Percentiles rank a stretch among this genome's conserved stretches.
phyloP scores from a whole-genome alignment of 1,284 basidiomycete species.

The Ceratorhiza oryzae-sativae region DNA sequence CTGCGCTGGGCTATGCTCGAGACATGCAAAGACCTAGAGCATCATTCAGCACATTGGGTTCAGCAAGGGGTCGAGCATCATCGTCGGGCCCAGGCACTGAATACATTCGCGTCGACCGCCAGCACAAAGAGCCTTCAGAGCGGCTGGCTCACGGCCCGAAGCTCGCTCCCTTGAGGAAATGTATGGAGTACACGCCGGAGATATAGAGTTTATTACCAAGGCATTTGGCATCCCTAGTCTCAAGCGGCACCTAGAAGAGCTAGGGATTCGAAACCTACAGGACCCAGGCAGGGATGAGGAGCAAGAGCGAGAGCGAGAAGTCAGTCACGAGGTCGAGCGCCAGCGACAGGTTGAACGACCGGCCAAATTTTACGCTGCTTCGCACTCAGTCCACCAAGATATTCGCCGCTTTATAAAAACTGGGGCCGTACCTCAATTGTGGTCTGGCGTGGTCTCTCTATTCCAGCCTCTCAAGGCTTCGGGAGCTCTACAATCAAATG shows the following conservation, averaged over 20 bases:
- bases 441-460: background rate
- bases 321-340: slow-evolving; percentile 30
- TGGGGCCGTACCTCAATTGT: background rate
- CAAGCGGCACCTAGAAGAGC: slow-evolving; percentile 46
- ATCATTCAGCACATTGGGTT: slow-evolving; percentile 40
- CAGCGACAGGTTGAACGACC: slow-evolving; percentile 37
- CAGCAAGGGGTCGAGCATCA: slow-evolving; percentile 58
- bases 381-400: slow-evolving; percentile 1
- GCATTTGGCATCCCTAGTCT: background rate
- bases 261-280: slow-evolving; percentile 47
- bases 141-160: slow-evolving; percentile 55
- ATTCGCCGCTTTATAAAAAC: slow-evolving; percentile 7
- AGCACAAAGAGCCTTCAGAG: slow-evolving; percentile 42
- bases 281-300: slow-evolving; percentile 54
- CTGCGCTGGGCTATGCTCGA: slow-evolving; percentile 39
- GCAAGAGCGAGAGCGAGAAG: slow-evolving; percentile 57
- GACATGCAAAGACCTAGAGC: slow-evolving; percentile 33
- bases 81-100: slow-evolving; percentile 49
- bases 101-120: background rate
- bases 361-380: slow-evolving; percentile 5
- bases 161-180: slow-evolving; percentile 53
- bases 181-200: slow-evolving; percentile 46
- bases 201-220: background rate
- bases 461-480: background rate
- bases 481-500: background rate